phyloP scores from a whole-genome alignment of 805 yeast genomes.

The Spencermartinsiella europaea region DNA sequence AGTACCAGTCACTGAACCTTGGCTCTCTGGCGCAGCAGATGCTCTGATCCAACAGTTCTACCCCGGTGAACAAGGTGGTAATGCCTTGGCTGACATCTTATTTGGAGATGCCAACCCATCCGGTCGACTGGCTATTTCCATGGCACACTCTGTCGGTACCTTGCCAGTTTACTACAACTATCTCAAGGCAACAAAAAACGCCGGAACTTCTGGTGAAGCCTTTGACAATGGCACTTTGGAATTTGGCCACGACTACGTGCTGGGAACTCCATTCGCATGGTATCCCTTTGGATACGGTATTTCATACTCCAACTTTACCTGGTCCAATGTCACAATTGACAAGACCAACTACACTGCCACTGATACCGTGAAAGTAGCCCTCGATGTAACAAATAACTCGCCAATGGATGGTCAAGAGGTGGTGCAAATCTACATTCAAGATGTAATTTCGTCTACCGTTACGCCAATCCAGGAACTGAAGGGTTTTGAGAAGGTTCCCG shows the following conservation, averaged over 20 bases:
- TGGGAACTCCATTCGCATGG: slow-evolving; percentile 43
- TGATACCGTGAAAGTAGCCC: slow-evolving; percentile 29
- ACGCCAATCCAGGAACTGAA: too few species aligned
- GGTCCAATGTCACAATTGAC: slow-evolving; percentile 32
- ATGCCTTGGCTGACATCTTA: slow-evolving; percentile 52
- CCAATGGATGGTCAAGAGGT: slow-evolving; percentile 46
- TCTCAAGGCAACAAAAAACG: too few species aligned
- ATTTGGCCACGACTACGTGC: slow-evolving; percentile 52
- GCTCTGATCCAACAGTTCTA: slow-evolving; percentile 53
- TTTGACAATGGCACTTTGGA: slow-evolving; percentile 36
- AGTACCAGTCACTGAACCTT: slow-evolving; percentile 52
- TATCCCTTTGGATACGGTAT: slow-evolving; percentile 62
- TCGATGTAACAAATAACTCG: slow-evolving; percentile 48
- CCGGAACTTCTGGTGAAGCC: slow-evolving; percentile 14
- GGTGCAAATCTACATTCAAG: slow-evolving; percentile 51
- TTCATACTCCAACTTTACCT: slow-evolving; percentile 49
- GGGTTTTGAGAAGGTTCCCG: too few species aligned
- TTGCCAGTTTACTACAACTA: too few species aligned
- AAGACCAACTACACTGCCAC: slow-evolving; percentile 29
- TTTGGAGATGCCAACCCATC: slow-evolving; percentile 54
- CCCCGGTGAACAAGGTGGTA: slow-evolving; percentile 54
- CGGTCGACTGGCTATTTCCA: slow-evolving; percentile 50
- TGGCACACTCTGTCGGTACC: slow-evolving; percentile 45
- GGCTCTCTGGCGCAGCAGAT: slow-evolving; percentile 44
- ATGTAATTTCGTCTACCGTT: too few species aligned